Evolutionary conservation across 352 stramenopile genomes (phyloP), one percentile per base, ranked within the genome.

Genomic region (Phytophthora uliginosa): DNA sequence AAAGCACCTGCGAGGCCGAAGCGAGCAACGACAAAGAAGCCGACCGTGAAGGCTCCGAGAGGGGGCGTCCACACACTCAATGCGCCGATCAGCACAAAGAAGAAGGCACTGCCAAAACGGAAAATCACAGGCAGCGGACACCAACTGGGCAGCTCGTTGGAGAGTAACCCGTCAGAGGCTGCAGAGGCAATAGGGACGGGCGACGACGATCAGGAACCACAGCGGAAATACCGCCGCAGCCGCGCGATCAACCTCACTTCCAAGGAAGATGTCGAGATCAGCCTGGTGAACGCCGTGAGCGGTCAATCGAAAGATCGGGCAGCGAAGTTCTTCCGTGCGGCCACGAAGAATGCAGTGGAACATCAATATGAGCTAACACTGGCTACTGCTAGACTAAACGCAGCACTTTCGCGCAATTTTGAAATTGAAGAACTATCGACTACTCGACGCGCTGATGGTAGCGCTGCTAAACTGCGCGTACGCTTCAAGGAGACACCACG

Each of bases 301-400:
- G 80, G 79, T 15, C 64, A 71, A 24, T 84, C 85, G 1, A 77
- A 80, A 9, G 84, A 85, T 66, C 87, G 84, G 36, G 73, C 81
- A 12, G 79, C 74, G 24, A 95, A 95, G 68, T 97, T 97, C 62
- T 94, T 96, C 52, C 88, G 88, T 31, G 78, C 84, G 0, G 84
- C 85, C 6, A 95, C 90, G 15, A 89, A 89, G 47, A 89, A 74
- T 12, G 90, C 90, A 20, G 85, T 97, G 7, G 85, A 92, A 28
- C 78, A 96, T 57, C 88, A 97, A 71, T 95, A 97, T 69, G 79
- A 91, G 58, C 76, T 92, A 52, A 87, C 82, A 10, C 59, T 95
- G 20, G 90, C 90, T 9, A 97, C 81, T 24, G 85, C 90, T 15
- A 74, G 90, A 3, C 70, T 97, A 28, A 90, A 91, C 15, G 90